Conservation (phyloP, 2,329 filamentous ascomycete species). For the Calonectria fujianensis region DNA sequence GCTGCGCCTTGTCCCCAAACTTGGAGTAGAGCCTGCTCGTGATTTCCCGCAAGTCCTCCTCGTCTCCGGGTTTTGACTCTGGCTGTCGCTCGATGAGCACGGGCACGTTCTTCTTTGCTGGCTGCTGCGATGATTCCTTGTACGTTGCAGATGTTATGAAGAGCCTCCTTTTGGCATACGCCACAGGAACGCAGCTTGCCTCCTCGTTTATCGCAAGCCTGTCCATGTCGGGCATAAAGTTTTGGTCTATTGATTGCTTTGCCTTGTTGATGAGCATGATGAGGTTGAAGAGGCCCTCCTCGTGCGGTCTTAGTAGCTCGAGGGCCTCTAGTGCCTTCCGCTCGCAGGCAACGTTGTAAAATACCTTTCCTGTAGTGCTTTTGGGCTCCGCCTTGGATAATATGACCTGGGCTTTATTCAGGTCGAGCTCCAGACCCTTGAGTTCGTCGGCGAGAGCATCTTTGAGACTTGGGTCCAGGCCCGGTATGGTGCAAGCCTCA, state of each 20-base stretch:
- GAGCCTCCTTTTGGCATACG: background rate
- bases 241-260: background rate
- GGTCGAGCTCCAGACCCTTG: background rate
- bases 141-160: background rate
- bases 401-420: background rate
- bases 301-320: background rate
- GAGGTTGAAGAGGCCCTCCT: background rate
- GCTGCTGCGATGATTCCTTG: background rate
- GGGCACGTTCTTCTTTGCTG: background rate
- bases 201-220: background rate
- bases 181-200: background rate
- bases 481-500: background rate
- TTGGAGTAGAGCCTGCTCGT: background rate
- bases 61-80: background rate
- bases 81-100: background rate
- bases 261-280: slow-evolving; percentile 3
- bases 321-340: background rate
- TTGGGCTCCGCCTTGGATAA: background rate
- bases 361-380: background rate
- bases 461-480: background rate
- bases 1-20: background rate
- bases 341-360: background rate
- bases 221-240: background rate
- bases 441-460: background rate
- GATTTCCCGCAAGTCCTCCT: background rate